Evolutionary conservation across 352 stramenopile species (phyloP).

Genomic region (Globisporangium abappressorium): DNA sequence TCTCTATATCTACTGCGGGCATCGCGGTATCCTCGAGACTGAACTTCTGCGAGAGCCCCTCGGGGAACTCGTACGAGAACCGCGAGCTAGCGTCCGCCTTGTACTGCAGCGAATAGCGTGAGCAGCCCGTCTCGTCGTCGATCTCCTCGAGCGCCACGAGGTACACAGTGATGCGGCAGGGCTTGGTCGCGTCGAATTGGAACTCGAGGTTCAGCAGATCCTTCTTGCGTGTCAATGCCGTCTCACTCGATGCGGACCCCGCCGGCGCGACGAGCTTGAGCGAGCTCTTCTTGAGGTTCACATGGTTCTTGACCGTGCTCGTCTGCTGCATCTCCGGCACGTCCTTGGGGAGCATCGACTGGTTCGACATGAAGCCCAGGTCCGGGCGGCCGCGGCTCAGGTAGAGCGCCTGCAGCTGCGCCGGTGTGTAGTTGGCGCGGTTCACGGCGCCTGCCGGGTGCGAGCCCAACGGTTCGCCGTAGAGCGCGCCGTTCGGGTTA

Average conservation of each 20-base stretch:
- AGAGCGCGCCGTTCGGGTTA: constrained; percentile 38
- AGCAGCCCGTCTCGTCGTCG: constrained; percentile 60
- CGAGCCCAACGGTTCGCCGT: constrained; percentile 56
- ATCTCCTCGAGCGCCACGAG: constrained; percentile 66
- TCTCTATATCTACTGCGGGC: background rate
- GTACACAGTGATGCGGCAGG: constrained; percentile 63
- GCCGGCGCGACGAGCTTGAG: constrained; percentile 44
- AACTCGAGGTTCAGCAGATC: constrained; percentile 50
- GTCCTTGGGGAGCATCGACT: constrained; percentile 42
- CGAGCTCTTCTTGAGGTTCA: constrained; percentile 82
- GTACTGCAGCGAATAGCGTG: constrained; percentile 52
- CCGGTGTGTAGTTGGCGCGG: constrained; percentile 65
- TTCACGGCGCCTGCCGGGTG: constrained; percentile 27
- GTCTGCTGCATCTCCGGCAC: constrained; percentile 84
- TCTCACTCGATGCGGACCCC: background rate
- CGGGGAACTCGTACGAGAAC: constrained; percentile 40
- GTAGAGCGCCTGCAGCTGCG: constrained; percentile 83
- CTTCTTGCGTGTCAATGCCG: constrained; percentile 20
- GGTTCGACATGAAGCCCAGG: constrained; percentile 85
- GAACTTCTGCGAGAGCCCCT: constrained; percentile 58
- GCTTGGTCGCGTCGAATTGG: constrained; percentile 75
- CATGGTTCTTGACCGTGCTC: constrained; percentile 78
- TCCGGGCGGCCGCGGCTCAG: constrained; percentile 71
- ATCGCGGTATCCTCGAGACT: constrained; percentile 22
- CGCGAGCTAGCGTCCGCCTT: constrained; percentile 30